Base-by-base conservation (phyloP, 768 basidiomycete genomes). In the Boletus sp. region DNA sequence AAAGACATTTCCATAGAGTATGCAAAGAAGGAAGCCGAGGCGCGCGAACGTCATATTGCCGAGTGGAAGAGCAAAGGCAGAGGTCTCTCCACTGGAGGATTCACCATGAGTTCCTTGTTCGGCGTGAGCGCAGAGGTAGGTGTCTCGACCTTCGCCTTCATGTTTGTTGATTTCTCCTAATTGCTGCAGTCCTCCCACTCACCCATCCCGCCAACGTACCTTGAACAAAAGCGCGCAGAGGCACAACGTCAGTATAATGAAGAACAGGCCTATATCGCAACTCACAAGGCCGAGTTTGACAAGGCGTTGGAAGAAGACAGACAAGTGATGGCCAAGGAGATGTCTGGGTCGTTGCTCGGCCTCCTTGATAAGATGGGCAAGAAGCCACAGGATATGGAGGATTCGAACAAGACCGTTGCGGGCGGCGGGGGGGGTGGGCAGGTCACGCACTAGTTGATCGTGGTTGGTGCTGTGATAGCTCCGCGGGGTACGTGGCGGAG, bases 1-100 rank as follows among this genome's bases (percentile, higher is more conserved):
- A 94, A 96, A 73, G 82, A 98, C 66, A 88, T 99, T 55, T 85
- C 94, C 1, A 51, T 87, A 7, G 95, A 95, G 72, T 98, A 94
- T 62, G 94, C 87, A 37, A 89, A 89, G 75, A 83, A 86, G 60
- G 96, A 99, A 73, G 85, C 85, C 0, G 90, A 90, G 69, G 83
- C 84, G 49, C 97, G 94, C 73, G 78, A 81, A 40, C 79, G 77
- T 55, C 87, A 92, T 61, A 67, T 92, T 10, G 90, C 87, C 53
- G 90, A 94, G 64, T 97, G 93, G 94, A 82, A 87, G 71, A 62
- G 67, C 52, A 75, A 74, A 52, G 70, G 76, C 35, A 72, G 64
- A 57, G 77, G 76, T 41, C 59, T 77, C 30, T 70, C 74, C 4
- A 64, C 72, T 40, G 70, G 75, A 3, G 71, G 71, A 12, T 77